A percentile compares a stretch with the other conserved stretches of the same genome.
These are phyloP conservation scores for Schizonepeta tenuifolia DNA, from an alignment of 257 asterid species.

Conservation along the genomic window DNA sequence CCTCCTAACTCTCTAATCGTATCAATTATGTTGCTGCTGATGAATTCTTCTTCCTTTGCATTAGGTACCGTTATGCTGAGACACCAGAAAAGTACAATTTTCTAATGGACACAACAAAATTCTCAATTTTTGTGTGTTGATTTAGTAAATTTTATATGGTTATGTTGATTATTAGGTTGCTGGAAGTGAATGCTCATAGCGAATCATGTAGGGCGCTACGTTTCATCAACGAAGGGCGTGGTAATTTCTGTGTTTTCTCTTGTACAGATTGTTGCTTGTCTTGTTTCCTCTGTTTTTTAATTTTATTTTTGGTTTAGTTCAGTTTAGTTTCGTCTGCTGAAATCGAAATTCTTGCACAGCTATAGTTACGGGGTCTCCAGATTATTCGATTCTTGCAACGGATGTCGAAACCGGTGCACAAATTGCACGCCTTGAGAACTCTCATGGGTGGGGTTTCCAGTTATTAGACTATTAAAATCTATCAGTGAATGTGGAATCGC, in stretches of 20 bases:
- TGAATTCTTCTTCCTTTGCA: neutral
- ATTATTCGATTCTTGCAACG: constrained; percentile 87
- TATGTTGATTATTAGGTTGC: constrained; percentile 50
- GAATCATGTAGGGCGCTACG: constrained; percentile 93
- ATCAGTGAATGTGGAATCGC: neutral
- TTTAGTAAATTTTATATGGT: constrained; percentile 15
- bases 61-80: constrained; percentile 68
- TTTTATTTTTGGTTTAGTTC: neutral
- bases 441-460: constrained; percentile 72
- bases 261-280: neutral
- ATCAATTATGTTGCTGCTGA: neutral
- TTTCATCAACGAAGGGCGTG: constrained; percentile 82
- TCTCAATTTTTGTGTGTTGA: neutral
- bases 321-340: constrained; percentile 10
- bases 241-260: constrained; percentile 40
- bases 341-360: constrained; percentile 46
- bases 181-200: constrained; percentile 74
- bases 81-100: constrained; percentile 66
- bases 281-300: neutral
- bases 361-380: constrained; percentile 89
- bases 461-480: neutral
- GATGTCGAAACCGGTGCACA: constrained; percentile 85
- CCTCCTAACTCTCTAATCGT: neutral
- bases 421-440: constrained; percentile 67
- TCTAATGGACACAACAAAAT: neutral